Percentiles rank a stretch among this genome's conserved stretches.
Conservation (phyloP, 495 filamentous ascomycete species). For the Cercophora samala region DNA sequence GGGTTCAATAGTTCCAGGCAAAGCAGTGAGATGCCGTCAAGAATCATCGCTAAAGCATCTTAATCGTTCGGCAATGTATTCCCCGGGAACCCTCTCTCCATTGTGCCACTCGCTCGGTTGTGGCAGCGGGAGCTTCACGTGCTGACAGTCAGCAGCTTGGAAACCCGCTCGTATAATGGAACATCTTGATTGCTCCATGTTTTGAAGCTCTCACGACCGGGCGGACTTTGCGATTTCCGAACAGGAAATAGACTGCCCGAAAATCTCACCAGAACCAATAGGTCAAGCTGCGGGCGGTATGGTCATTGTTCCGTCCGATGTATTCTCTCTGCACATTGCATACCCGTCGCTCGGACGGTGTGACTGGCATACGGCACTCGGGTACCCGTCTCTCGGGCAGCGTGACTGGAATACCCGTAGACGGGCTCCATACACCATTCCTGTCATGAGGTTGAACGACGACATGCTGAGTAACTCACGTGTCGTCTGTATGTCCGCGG, state of each 20-base stretch:
- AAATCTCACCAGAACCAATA: conserved; percentile 1
- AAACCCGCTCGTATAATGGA: neutral
- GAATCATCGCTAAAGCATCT: neutral
- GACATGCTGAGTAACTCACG: conserved; percentile 8
- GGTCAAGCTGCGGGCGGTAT: neutral
- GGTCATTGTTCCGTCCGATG: neutral
- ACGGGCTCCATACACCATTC: neutral
- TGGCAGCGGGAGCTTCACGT: neutral
- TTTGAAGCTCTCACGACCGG: neutral
- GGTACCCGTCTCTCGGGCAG: neutral
- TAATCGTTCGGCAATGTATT: neutral
- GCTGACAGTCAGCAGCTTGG: conserved; percentile 2
- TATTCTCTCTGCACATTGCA: neutral
- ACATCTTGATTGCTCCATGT: conserved; percentile 3
- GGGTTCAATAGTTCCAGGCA: neutral
- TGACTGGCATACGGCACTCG: neutral
- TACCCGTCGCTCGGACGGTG: neutral
- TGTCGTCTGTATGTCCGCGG: neutral
- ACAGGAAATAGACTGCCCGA: neutral
- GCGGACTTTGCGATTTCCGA: neutral
- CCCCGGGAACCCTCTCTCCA: neutral
- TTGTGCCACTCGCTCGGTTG: conserved; percentile 3
- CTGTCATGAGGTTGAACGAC: neutral
- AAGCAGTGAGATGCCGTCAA: neutral
- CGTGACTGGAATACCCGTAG: neutral